Percentiles rank a stretch among this genome's conserved stretches.
Evolutionary conservation across 352 stramenopile genomes (phyloP).

Genomic region (Phytopythium helicoides): DNA sequence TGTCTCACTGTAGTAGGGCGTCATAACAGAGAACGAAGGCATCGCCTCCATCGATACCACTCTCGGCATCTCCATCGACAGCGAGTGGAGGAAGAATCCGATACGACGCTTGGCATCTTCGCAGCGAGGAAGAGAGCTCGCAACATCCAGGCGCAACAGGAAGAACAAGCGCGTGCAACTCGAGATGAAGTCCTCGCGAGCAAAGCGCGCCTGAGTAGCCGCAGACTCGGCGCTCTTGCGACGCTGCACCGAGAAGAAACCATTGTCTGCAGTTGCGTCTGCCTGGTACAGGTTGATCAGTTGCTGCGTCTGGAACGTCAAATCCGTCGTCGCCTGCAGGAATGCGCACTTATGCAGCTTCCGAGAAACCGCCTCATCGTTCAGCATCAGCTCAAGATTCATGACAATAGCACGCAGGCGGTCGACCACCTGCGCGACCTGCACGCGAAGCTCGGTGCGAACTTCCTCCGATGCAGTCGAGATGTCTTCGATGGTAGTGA

Average conservation of each 20-base stretch:
- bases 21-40: slow-evolving; percentile 89
- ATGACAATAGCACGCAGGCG: slow-evolving; percentile 39
- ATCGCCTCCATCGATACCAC: slow-evolving; percentile 76
- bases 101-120: slow-evolving; percentile 84
- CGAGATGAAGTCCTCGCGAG: slow-evolving; percentile 64
- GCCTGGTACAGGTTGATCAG: slow-evolving; percentile 69
- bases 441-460: slow-evolving; percentile 63
- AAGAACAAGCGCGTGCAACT: slow-evolving; percentile 82
- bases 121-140: slow-evolving; percentile 71
- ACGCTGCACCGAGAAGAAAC: slow-evolving; percentile 42
- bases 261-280: slow-evolving; percentile 54
- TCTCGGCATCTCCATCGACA: slow-evolving; percentile 82
- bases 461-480: slow-evolving; percentile 35
- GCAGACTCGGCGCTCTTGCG: slow-evolving; percentile 24
- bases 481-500: slow-evolving; percentile 43
- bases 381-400: slow-evolving; percentile 57
- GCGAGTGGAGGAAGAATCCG: slow-evolving; percentile 84
- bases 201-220: slow-evolving; percentile 37
- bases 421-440: slow-evolving; percentile 63
- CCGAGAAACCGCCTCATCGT: slow-evolving; percentile 38
- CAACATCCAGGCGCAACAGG: slow-evolving; percentile 66
- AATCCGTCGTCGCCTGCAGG: slow-evolving; percentile 45
- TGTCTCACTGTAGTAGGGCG: slow-evolving; percentile 86
- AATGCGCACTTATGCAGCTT: slow-evolving; percentile 65
- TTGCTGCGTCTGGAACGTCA: slow-evolving; percentile 71